Evolutionary conservation across 2,329 filamentous ascomycete species (phyloP).

Genomic region (Zopfia rhizophila): DNA sequence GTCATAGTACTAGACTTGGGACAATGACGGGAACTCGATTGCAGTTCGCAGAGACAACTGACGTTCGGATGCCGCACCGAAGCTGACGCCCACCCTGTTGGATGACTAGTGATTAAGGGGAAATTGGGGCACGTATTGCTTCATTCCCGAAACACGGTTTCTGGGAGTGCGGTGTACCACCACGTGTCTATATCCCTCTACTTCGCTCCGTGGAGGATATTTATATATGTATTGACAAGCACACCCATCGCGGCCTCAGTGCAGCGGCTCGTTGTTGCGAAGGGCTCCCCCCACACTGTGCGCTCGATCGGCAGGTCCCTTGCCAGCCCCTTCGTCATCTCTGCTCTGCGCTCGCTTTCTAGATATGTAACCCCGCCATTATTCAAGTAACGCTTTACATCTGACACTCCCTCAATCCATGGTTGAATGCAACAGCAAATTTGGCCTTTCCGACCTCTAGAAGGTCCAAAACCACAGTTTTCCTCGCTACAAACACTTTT

Average conservation of each 20-base stretch:
- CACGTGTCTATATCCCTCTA: constrained; percentile 9
- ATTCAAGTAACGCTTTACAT: constrained; percentile 20
- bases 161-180: neutral
- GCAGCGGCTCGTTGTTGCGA: constrained; percentile 14
- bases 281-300: constrained; percentile 20
- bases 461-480: constrained; percentile 24
- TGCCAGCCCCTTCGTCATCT: constrained; percentile 9
- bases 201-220: neutral
- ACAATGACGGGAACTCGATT: too few species aligned
- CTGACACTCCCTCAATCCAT: constrained; percentile 22
- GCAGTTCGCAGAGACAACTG: too few species aligned
- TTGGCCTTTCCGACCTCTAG: constrained; percentile 30
- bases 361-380: constrained; percentile 34
- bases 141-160: constrained; percentile 21
- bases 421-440: constrained; percentile 32
- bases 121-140: constrained; percentile 4
- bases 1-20: too few species aligned
- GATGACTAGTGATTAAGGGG: constrained; percentile 7
- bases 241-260: constrained; percentile 14
- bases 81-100: too few species aligned
- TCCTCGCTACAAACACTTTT: constrained; percentile 18
- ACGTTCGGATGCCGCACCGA: too few species aligned
- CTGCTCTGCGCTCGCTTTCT: constrained; percentile 16
- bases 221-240: too few species aligned
- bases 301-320: constrained; percentile 1